Base-by-base conservation (phyloP, 1,139 yeast genomes). In the Blastobotrys illinoisensis region DNA sequence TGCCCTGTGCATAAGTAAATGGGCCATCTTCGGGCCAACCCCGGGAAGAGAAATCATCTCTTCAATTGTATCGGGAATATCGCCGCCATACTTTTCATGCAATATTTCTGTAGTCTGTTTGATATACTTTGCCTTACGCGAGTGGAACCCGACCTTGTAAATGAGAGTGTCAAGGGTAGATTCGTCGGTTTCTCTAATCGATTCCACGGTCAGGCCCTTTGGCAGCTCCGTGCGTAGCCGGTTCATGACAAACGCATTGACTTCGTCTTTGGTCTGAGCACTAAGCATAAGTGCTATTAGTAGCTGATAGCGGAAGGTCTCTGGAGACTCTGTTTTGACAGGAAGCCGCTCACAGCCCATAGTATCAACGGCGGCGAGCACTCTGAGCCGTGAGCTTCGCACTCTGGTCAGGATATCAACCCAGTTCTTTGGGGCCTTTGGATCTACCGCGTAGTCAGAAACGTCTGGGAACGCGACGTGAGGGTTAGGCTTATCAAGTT, bases 1-100 rank as follows among this genome's bases (percentile, higher is more conserved):
- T 0, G 95, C 97, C 46, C 82, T 79, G 63, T 89, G 96, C 60
- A 89, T 73, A 2, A 91, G 76, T 40, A 91, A 71, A 67, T 81
- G 86, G 0, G 96, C 96, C 98, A 91, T 91, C 67, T 91, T 91
- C 9, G 97, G 97, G 0, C 99, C 99, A 1, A 91, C 96, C 0
- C 99, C 99, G 0, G 97, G 97, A 43, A 91, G 71, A 0, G 78
- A 71, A 2, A 81, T 77, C 55, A 90, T 76, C 1, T 85, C 91
- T 9, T 79, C 82, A 11, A 89, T 78, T 0, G 84, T 82, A 14
- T 79, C 71, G 1, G 74, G 74, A 1, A 91, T 78, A 64, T 90
- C 97, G 7, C 84, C 84, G 18, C 74, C 71, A 65, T 78, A 82
- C 16, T 78, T 64, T 2, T 78, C 78, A 3, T 69, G 64, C 4